phyloP scores from a whole-genome alignment of 2,329 filamentous ascomycete species.

The Claviceps purpurea region DNA sequence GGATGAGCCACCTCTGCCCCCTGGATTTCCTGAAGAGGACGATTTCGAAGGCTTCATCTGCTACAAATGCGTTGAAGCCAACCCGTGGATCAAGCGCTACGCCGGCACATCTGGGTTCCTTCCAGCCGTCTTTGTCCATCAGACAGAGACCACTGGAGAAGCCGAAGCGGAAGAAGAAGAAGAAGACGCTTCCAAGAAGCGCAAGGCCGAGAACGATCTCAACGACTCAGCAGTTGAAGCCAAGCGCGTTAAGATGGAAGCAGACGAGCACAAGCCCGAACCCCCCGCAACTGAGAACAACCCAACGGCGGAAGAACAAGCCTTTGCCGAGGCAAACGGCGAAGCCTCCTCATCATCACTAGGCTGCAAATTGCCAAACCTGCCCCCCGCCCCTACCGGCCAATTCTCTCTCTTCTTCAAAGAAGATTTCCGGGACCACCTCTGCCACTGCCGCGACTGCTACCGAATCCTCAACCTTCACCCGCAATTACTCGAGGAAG shows the following conservation, averaged over 20 bases:
- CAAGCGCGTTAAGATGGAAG: constrained; percentile 41
- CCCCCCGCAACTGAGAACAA: not conserved
- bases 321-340: constrained; percentile 1
- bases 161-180: not conserved
- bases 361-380: constrained; percentile 45
- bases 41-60: constrained; percentile 84
- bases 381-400: constrained; percentile 42
- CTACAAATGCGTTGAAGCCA: constrained; percentile 80
- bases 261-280: not conserved
- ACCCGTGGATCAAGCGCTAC: constrained; percentile 87
- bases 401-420: constrained; percentile 74
- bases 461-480: constrained; percentile 59
- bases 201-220: constrained; percentile 46
- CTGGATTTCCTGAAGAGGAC: constrained; percentile 79
- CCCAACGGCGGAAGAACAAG: not conserved
- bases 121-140: constrained; percentile 46
- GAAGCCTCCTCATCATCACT: constrained; percentile 5
- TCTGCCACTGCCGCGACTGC: constrained; percentile 76
- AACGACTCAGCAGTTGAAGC: constrained; percentile 19
- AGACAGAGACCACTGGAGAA: constrained; percentile 2
- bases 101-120: constrained; percentile 71
- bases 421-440: constrained; percentile 60
- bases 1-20: constrained; percentile 56
- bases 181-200: constrained; percentile 39
- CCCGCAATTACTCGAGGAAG: constrained; percentile 79